Evolutionary conservation across 495 filamentous ascomycete genomes (phyloP), one percentile per base, ranked within the genome.

Genomic region (Penicillium pancosmium): DNA sequence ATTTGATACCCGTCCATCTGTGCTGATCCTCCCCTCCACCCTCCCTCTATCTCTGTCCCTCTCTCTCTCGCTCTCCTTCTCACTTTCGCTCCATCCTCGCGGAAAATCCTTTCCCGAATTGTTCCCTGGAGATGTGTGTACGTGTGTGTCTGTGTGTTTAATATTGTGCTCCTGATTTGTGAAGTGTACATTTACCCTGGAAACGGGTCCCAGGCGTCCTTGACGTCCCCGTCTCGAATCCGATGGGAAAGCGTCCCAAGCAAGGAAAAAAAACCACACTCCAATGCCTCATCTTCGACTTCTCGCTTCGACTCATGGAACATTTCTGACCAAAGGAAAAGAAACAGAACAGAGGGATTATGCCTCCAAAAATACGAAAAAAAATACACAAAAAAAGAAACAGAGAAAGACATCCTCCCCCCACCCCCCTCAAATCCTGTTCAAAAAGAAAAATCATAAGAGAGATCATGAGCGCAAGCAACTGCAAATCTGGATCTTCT

Each of bases 1-100:
- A 66, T 71, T 77, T 76, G 74, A 77, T 77, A 77, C 74, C 74
- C 74, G 72, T 68, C 71, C 63, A 67, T 67, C 63, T 68, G 52
- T 70, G 64, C 65, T 68, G 66, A 69, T 70, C 69, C 63, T 52
- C 46, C 51, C 58, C 41, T 46, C 40, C n/a, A 5, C 36, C 50
- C 52, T 55, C 35, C 46, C 51, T 34, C 43, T 47, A 56, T 52
- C 50, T 25, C 33, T 43, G 2, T 31, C 27, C 8, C 27, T 31
- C 27, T 31, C 62, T 52, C 27, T 7, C 27, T 31, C 27, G 19
- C 19, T 2, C 2, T 7, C 25, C 0, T 4, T 7, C 25, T 7
- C 25, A 38, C 35, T 38, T 31, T 54, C 43, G 15, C 16, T 38
- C 60, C 43, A 43, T 33, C 12, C 25, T 48, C 8, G 21, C 27